A percentile compares a stretch with the other conserved stretches of the same genome.
Evolutionary conservation across 176 grass and related monocot genomes (phyloP).

Genomic region (Oryza brachyantha): DNA sequence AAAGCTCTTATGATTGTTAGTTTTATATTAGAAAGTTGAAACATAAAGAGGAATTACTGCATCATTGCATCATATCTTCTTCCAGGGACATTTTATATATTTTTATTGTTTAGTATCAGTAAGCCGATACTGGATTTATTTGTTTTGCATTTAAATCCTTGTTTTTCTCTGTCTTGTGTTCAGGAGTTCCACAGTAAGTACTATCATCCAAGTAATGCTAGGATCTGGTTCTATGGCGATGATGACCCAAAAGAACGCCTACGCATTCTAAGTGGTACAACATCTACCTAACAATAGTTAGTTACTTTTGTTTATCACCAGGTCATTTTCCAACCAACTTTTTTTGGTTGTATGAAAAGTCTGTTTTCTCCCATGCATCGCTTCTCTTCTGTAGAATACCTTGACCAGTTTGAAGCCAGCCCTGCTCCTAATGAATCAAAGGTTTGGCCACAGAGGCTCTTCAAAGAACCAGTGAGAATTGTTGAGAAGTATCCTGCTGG

Average conservation of each 20-base stretch:
- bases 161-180: constrained; percentile 16
- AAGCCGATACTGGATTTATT: constrained; percentile 20
- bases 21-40: constrained; percentile 8
- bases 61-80: constrained; percentile 1
- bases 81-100: neutral
- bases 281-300: constrained; percentile 8
- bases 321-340: constrained; percentile 15
- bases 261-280: constrained; percentile 76
- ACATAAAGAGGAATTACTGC: constrained; percentile 7
- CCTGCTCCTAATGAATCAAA: constrained; percentile 74
- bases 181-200: constrained; percentile 92
- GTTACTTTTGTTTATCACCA: neutral
- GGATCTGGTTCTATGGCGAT: constrained; percentile 98
- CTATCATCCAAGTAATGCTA: constrained; percentile 95
- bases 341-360: constrained; percentile 29
- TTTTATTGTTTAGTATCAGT: neutral
- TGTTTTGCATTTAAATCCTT: constrained; percentile 27
- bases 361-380: neutral
- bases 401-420: constrained; percentile 88
- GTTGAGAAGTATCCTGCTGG: constrained; percentile 87
- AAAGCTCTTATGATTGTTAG: neutral
- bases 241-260: constrained; percentile 81
- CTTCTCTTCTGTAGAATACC: constrained; percentile 62
- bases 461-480: constrained; percentile 70
- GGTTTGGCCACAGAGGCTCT: constrained; percentile 74